Evolutionary conservation across 2,329 filamentous ascomycete genomes (phyloP).

Genomic region (Colletotrichum eremochloae): DNA sequence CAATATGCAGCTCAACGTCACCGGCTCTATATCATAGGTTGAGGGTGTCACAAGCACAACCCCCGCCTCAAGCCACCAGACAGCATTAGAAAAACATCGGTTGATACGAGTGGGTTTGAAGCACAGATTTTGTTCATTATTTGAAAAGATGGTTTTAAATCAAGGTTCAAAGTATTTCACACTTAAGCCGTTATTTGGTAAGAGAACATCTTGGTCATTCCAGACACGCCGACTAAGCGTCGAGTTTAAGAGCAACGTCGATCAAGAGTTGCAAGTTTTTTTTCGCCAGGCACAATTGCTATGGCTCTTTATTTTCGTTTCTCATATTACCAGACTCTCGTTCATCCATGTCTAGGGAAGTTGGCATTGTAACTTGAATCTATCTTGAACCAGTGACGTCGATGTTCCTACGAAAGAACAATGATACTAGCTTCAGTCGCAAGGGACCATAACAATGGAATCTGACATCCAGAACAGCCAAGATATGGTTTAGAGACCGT

Average conservation of each 20-base stretch:
- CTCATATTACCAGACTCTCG: fast-evolving
- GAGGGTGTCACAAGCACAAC: background rate
- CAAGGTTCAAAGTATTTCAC: too few species aligned
- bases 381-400: background rate
- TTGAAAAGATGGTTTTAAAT: background rate
- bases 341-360: background rate
- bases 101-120: background rate
- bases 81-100: too few species aligned
- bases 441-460: background rate
- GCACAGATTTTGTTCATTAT: background rate
- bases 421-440: background rate
- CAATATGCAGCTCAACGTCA: background rate
- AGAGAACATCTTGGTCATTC: background rate
- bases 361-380: background rate
- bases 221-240: background rate
- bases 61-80: background rate
- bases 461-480: too few species aligned
- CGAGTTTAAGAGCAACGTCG: background rate
- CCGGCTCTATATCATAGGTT: background rate
- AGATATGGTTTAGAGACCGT: too few species aligned
- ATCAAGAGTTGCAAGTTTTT: background rate
- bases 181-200: background rate
- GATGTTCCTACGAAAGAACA: background rate
- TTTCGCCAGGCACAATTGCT: background rate
- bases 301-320: background rate